phyloP scores from a whole-genome alignment of 768 basidiomycete species.

The Dacryopinax primogenitus region DNA sequence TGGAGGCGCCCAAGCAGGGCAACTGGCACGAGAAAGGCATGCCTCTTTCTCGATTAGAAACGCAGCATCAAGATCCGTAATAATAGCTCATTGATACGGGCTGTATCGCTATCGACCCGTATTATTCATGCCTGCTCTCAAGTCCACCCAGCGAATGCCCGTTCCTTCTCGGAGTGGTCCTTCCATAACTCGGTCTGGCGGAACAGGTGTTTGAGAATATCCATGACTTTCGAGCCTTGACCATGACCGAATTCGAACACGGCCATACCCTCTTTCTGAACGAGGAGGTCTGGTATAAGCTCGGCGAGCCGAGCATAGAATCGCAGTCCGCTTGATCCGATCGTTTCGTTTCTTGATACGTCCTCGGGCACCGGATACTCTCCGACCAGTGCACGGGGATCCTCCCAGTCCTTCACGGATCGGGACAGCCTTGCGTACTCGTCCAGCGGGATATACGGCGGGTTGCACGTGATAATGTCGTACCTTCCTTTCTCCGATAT shows the following conservation, averaged over 20 bases:
- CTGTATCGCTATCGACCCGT: not conserved
- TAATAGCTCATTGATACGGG: not conserved
- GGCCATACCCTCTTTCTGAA: slow-evolving; percentile 42
- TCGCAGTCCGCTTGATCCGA: slow-evolving; percentile 37
- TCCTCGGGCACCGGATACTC: slow-evolving; percentile 37
- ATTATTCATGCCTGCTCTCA: not conserved
- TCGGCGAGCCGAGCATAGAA: slow-evolving; percentile 63
- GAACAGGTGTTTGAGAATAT: slow-evolving; percentile 35
- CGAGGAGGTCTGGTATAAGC: slow-evolving; percentile 43
- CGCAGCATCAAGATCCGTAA: not conserved
- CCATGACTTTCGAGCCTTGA: slow-evolving; percentile 52
- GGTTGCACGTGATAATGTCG: slow-evolving; percentile 73
- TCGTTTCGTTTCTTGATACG: slow-evolving; percentile 17
- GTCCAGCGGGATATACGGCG: slow-evolving; percentile 64
- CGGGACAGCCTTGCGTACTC: slow-evolving; percentile 50
- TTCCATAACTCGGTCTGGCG: slow-evolving; percentile 46
- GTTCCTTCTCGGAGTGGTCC: slow-evolving; percentile 66
- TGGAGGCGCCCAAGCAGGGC: not conserved
- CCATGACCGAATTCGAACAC: slow-evolving; percentile 69
- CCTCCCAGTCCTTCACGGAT: slow-evolving; percentile 71
- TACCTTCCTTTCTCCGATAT: slow-evolving; percentile 32
- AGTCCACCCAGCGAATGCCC: slow-evolving; percentile 40
- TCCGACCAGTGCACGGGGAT: slow-evolving; percentile 67
- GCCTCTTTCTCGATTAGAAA: not conserved
- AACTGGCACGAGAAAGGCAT: not conserved